Base-by-base conservation (phyloP, 1,284 basidiomycete species). In the Volvariella surrecta region DNA sequence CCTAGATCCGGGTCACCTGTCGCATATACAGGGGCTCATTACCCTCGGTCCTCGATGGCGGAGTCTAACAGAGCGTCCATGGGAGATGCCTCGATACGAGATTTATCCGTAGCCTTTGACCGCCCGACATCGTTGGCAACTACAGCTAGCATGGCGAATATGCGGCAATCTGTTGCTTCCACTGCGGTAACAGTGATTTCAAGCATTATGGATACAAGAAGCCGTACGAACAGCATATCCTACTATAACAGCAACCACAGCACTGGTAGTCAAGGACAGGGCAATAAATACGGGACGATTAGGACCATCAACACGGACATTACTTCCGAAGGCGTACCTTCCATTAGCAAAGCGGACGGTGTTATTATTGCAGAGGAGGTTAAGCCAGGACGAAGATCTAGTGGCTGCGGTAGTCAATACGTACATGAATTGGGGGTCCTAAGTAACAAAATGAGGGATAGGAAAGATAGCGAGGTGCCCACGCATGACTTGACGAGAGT, bases 261-360 rank as follows among this genome's bases (percentile, higher is more conserved):
- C 31, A 38, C 19, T 2, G 47, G 44, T 8, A 19, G 46, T 15
- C 16, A 20, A 22, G 40, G 47, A 68, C 32, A 66, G 59, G 45
- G 65, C 49, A 76, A 73, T 57, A 79, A 76, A 57, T 88, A 76
- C 58, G 82, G 80, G 30, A 89, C 85, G n/a, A 76, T 88, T 50
- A 71, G 82, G 51, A 88, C 85, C 19, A 64, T 80, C 48, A 87
- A 79, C 28, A 89, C 86, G 28, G 84, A 86, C 50, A 69, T 79
- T 48, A 89, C 84, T 15, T 83, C 81, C 32, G 73, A 83, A 53
- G 61, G 24, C 24, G 24, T 67, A 30, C 76, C 77, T 16, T 83
- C 80, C 16, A 66, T 84, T 44, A 72, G 71, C 18, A 71, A 74
- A 32, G 71, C 79, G 20, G 82, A 86, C 52, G 81, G 73, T 11